These are phyloP conservation scores for Pseudevernia furfuracea DNA, from an alignment of 495 filamentous ascomycete genomes.

Conservation along the genomic window DNA sequence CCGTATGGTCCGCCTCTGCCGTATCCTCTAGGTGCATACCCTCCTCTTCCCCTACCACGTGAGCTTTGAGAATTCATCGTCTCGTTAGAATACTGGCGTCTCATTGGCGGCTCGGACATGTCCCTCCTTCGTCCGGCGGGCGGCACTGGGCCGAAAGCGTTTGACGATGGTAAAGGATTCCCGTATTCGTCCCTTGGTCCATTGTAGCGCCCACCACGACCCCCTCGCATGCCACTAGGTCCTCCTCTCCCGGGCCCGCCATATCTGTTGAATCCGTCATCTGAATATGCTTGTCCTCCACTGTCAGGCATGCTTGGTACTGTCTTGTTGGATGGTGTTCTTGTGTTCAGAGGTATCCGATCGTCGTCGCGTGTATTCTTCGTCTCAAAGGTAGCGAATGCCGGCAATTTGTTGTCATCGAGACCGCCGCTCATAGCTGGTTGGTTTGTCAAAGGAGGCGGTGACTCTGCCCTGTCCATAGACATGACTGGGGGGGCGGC, in stretches of 20 bases:
- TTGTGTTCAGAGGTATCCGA: slow-evolving; percentile 68
- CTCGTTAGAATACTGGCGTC: slow-evolving; percentile 54
- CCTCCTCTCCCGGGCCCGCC: slow-evolving; percentile 23
- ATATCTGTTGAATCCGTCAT: slow-evolving; percentile 26
- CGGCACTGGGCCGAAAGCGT: slow-evolving; percentile 34
- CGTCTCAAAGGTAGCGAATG: slow-evolving; percentile 71
- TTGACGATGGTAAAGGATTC: slow-evolving; percentile 50
- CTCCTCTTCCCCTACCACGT: slow-evolving; percentile 48
- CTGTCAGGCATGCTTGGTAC: slow-evolving; percentile 25
- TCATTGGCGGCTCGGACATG: slow-evolving; percentile 42
- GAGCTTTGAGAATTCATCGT: slow-evolving; percentile 51
- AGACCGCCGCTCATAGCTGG: slow-evolving; percentile 46
- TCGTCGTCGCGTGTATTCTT: slow-evolving; percentile 63
- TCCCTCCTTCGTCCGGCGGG: slow-evolving; percentile 33
- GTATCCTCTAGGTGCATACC: slow-evolving; percentile 51
- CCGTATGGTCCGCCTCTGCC: slow-evolving; percentile 42
- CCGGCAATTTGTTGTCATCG: slow-evolving; percentile 52
- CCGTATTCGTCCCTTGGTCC: slow-evolving; percentile 61
- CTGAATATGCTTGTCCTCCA: slow-evolving; percentile 21
- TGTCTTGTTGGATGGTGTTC: slow-evolving; percentile 38
- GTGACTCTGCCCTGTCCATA: slow-evolving; percentile 36
- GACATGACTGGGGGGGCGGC: slow-evolving; percentile 37
- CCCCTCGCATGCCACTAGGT: slow-evolving; percentile 24
- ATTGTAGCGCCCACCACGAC: slow-evolving; percentile 27
- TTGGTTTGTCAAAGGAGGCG: slow-evolving; percentile 42